phyloP scores from a whole-genome alignment of 805 yeast species.

The Spencermartinsiella europaea region DNA sequence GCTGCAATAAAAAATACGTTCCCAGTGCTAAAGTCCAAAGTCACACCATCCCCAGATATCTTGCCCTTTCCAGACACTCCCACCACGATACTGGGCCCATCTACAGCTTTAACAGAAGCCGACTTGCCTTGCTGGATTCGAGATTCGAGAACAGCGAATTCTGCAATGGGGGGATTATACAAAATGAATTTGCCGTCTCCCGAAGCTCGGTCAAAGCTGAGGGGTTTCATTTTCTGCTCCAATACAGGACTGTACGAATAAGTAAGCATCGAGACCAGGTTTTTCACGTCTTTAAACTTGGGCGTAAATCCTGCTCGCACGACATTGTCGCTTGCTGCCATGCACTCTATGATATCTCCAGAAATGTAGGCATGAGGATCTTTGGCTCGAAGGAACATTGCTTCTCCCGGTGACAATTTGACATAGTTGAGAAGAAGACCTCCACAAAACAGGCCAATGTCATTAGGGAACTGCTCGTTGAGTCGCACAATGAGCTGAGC shows the following conservation, averaged over 20 bases:
- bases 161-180: slow-evolving; percentile 95
- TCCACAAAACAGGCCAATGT: slow-evolving; percentile 94
- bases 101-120: slow-evolving; percentile 54
- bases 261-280: slow-evolving; percentile 85
- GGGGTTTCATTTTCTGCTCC: slow-evolving; percentile 83
- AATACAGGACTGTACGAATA: slow-evolving; percentile 84
- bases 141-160: slow-evolving; percentile 85
- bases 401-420: slow-evolving; percentile 78
- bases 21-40: slow-evolving; percentile 55
- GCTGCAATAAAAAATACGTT: slow-evolving; percentile 84
- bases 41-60: slow-evolving; percentile 37
- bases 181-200: slow-evolving; percentile 36
- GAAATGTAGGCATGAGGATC: slow-evolving; percentile 97
- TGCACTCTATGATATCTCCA: slow-evolving; percentile 98
- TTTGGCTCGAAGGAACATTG: slow-evolving; percentile 92
- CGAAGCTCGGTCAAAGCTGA: slow-evolving; percentile 39
- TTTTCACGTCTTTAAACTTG: slow-evolving; percentile 91
- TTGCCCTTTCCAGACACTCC: slow-evolving; percentile 77
- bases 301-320: slow-evolving; percentile 99
- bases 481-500: slow-evolving; percentile 73
- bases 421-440: slow-evolving; percentile 89
- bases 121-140: slow-evolving; percentile 47
- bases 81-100: slow-evolving; percentile 86
- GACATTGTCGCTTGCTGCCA: slow-evolving; percentile 99
- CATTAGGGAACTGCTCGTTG: slow-evolving; percentile 85